phyloP scores from a whole-genome alignment of 768 basidiomycete species.

The Piloderma croceum region DNA sequence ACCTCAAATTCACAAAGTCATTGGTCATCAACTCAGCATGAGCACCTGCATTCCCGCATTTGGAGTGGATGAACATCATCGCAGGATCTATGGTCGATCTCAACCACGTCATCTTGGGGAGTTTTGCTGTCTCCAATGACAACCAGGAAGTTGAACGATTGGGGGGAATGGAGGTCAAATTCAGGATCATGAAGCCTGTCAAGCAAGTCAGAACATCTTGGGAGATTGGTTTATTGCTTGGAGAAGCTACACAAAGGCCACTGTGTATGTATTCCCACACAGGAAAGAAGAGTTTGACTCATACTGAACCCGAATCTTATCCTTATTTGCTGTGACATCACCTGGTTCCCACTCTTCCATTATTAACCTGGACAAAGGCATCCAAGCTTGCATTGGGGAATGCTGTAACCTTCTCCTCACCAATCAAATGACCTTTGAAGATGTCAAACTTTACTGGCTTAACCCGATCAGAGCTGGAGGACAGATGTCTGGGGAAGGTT shows the following conservation, averaged over 20 bases:
- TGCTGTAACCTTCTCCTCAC: conserved; percentile 14
- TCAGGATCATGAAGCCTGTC: conserved; percentile 7
- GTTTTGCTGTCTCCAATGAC: conserved; percentile 2
- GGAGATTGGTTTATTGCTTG: conserved; percentile 23
- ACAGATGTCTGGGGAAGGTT: too few relatives aligned
- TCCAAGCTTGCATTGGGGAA: conserved; percentile 19
- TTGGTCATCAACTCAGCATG: conserved; percentile 2
- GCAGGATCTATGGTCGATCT: conserved; percentile 22
- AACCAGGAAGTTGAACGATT: conserved; percentile 8
- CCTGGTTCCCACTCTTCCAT: too few relatives aligned
- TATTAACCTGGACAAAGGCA: conserved; percentile 27
- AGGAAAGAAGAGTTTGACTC: conserved; percentile 17
- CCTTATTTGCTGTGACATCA: conserved; percentile 15
- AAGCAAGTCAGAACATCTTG: conserved; percentile 8
- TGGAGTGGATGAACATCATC: conserved; percentile 24
- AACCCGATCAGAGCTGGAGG: too few relatives aligned
- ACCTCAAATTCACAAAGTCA: conserved; percentile 6
- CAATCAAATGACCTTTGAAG: too few relatives aligned
- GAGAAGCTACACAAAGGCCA: conserved; percentile 14
- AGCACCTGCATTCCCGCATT: conserved; percentile 19
- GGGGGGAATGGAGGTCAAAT: conserved; percentile 14
- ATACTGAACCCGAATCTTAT: conserved; percentile 21
- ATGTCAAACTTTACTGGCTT: too few relatives aligned
- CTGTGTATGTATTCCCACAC: conserved; percentile 22
- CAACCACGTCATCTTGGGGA: conserved; percentile 19